These are phyloP conservation scores for Dicorynia guianensis DNA, from an alignment of 306 rosid species.

Conservation along the genomic window DNA sequence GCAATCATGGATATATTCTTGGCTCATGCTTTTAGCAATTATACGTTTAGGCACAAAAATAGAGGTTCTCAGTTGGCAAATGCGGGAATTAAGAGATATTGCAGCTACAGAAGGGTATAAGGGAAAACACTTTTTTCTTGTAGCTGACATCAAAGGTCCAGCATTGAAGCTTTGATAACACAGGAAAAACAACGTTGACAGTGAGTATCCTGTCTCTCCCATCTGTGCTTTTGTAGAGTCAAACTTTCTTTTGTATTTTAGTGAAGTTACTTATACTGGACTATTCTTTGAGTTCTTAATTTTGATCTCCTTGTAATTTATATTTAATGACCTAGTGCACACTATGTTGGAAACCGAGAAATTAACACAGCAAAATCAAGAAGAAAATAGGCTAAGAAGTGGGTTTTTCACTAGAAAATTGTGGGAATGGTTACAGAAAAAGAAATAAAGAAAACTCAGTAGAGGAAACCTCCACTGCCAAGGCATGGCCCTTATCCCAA, in stretches of 20 bases:
- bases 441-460: no score
- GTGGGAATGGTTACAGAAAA: no score
- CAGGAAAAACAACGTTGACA: conserved; percentile 89
- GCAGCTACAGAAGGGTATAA: conserved; percentile 71
- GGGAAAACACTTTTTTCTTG: conserved; percentile 89
- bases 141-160: conserved; percentile 84
- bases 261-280: conserved; percentile 11
- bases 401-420: no score
- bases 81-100: conserved; percentile 89
- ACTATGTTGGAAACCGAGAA: no score
- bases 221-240: conserved; percentile 12
- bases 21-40: conserved; percentile 1
- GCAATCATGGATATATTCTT: conserved; percentile 1
- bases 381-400: no score
- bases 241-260: conserved; percentile 9
- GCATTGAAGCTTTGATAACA: conserved; percentile 86
- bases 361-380: no score
- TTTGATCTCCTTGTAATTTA: conserved; percentile 13
- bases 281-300: conserved; percentile 5
- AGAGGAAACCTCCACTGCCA: no score
- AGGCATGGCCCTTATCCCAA: no score
- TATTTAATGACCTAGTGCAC: background rate
- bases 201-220: conserved; percentile 52
- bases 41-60: conserved; percentile 15
- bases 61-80: conserved; percentile 33